A percentile compares a stretch with the other conserved stretches of the same genome.
Evolutionary conservation across 805 yeast genomes (phyloP).

Genomic region (Saccharomycodes ludwigii): DNA sequence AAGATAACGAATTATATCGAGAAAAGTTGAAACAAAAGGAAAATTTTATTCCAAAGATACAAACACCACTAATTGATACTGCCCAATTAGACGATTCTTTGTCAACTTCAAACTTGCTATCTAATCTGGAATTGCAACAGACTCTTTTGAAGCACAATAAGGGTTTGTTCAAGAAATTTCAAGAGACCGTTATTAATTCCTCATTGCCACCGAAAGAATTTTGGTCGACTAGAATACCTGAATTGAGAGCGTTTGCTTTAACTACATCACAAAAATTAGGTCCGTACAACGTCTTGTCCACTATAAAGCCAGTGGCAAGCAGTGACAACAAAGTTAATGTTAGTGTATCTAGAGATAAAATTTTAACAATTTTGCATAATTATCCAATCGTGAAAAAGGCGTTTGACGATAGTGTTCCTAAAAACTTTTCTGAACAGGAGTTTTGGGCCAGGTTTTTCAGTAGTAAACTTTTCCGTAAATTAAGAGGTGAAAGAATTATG

Average conservation of each 20-base stretch:
- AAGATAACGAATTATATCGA: constrained; percentile 36
- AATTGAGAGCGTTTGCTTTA: constrained; percentile 75
- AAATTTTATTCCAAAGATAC: constrained; percentile 9
- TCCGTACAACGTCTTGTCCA: constrained; percentile 84
- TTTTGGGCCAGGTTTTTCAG: constrained; percentile 95
- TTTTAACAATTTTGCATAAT: constrained; percentile 79
- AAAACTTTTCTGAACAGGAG: constrained; percentile 67
- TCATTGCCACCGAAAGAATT: constrained; percentile 72
- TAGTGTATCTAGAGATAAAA: constrained; percentile 80
- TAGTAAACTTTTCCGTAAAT: constrained; percentile 73
- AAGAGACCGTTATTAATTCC: constrained; percentile 73
- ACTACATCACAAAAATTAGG: constrained; percentile 78
- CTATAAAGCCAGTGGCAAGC: constrained; percentile 88
- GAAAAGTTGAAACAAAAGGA: constrained; percentile 19
- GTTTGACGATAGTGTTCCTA: constrained; percentile 83
- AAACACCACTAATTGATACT: constrained; percentile 24
- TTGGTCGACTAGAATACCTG: constrained; percentile 74
- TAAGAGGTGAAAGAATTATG: constrained; percentile 79
- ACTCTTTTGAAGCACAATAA: constrained; percentile 59
- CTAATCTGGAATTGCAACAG: constrained; percentile 70
- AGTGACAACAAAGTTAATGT: constrained; percentile 90
- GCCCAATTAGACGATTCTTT: constrained; percentile 32
- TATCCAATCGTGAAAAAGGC: constrained; percentile 88
- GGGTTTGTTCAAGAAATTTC: constrained; percentile 58
- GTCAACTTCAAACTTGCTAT: constrained; percentile 46